Evolutionary conservation across 163 green algal genomes (phyloP), one percentile per base, ranked within the genome.

Genomic region (Coccomyxa subellipsoidea): DNA sequence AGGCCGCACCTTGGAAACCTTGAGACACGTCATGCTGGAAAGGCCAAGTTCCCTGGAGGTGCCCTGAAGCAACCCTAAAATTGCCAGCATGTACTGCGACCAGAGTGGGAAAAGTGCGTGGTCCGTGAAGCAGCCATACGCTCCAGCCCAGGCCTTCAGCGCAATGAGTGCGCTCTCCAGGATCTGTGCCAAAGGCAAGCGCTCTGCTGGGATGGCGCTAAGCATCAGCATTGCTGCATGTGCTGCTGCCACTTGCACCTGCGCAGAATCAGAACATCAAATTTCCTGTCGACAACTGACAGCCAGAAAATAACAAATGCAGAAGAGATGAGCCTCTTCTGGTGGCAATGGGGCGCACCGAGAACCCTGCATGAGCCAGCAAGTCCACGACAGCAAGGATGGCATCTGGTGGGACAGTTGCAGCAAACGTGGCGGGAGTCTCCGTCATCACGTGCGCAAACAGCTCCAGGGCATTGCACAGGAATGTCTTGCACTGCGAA

Each of bases 401-500:
- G 8, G 66, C 66, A 35, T 71, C 53, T 76, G 47, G 0, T 31
- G 1, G 25, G 38, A 38, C 0, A 15, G 38, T 23, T 77, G 47
- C 18, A 80, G 39, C 36, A 90, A 31, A 59, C 75, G 82, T 5
- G 72, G 66, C 25, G 40, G 75, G 38, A 25, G 39, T 75, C 29
- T 21, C 54, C 9, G 35, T 76, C 31, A 86, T 32, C 31, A 40
- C 38, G 69, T 84, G 76, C 9, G 72, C 75, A 34, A 86, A 38
- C 47, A 88, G 73, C 54, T 47, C 40, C 34, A 89, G 81, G 29
- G 66, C 66, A 36, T 73, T 73, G 66, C 66, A 47, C 71, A 31
- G 54, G 73, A 70, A 35, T n/a, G 31, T 69, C 35, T 86, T 70
- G 54, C 84, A 88, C n/a, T 82, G 59, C 0, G 54, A 37, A 10